phyloP scores from a whole-genome alignment of 2,329 filamentous ascomycete genomes.

The Pestalotiopsis sp. region DNA sequence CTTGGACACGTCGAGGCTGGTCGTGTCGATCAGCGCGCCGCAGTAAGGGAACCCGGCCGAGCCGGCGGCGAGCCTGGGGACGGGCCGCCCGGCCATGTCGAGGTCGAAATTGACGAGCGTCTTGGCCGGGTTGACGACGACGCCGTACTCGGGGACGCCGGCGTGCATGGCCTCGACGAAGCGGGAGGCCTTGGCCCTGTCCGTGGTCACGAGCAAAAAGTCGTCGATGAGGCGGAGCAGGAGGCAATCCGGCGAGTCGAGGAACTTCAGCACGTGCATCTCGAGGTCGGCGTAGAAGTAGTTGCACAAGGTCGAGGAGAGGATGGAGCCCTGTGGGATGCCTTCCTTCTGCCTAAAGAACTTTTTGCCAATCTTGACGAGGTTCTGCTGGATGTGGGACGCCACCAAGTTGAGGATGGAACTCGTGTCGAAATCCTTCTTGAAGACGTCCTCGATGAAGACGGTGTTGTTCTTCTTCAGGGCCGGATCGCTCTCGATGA shows the following conservation, averaged over 20 bases:
- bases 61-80: constrained; percentile 47
- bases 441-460: constrained; percentile 72
- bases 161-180: constrained; percentile 83
- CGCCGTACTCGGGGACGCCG: constrained; percentile 79
- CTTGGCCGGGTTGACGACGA: constrained; percentile 76
- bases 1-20: constrained; percentile 74
- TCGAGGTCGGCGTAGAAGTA: constrained; percentile 96
- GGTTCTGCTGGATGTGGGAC: constrained; percentile 81
- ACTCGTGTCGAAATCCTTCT: constrained; percentile 57
- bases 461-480: constrained; percentile 66
- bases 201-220: constrained; percentile 83
- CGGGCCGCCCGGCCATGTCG: constrained; percentile 51
- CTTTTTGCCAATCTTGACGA: constrained; percentile 86
- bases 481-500: constrained; percentile 43
- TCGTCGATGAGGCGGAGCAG: constrained; percentile 88
- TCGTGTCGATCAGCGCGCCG: constrained; percentile 75
- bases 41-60: constrained; percentile 79
- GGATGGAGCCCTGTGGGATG: constrained; percentile 89
- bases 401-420: constrained; percentile 70
- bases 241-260: constrained; percentile 60
- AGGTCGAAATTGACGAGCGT: constrained; percentile 83
- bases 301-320: constrained; percentile 88
- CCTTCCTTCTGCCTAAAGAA: constrained; percentile 86
- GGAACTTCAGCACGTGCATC: constrained; percentile 66
- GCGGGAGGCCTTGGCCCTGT: constrained; percentile 63